phyloP scores from a whole-genome alignment of 768 basidiomycete species.

The Termitomyces heimii region DNA sequence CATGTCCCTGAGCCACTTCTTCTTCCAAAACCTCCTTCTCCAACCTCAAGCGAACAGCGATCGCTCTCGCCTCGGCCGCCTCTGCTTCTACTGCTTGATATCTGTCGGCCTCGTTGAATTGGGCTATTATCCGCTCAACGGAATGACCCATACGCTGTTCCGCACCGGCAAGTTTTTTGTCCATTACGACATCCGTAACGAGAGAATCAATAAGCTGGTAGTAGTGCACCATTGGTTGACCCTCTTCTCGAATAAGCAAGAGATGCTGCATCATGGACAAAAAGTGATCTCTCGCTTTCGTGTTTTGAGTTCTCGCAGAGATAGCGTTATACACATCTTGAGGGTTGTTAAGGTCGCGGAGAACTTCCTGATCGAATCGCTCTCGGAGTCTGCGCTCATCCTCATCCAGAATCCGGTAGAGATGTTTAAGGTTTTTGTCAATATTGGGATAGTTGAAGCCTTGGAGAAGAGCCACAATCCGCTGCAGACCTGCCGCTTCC shows the following conservation, averaged over 20 bases:
- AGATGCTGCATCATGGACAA: constrained; percentile 93
- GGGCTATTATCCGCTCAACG: constrained; percentile 81
- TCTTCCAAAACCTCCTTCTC: constrained; percentile 83
- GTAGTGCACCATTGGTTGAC: constrained; percentile 76
- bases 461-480: constrained; percentile 65
- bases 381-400: constrained; percentile 72
- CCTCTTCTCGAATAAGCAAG: constrained; percentile 85
- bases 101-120: constrained; percentile 87
- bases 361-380: constrained; percentile 68
- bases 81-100: constrained; percentile 77
- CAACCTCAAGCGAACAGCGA: constrained; percentile 58
- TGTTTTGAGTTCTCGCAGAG: constrained; percentile 66
- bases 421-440: constrained; percentile 57
- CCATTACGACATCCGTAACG: constrained; percentile 87
- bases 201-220: constrained; percentile 89
- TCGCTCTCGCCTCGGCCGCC: constrained; percentile 57
- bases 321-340: constrained; percentile 87
- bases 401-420: constrained; percentile 59
- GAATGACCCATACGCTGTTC: constrained; percentile 85
- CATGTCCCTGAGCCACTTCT: constrained; percentile 74
- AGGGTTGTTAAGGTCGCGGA: constrained; percentile 73
- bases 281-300: constrained; percentile 79
- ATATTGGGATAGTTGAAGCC: constrained; percentile 59
- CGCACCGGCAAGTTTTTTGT: constrained; percentile 81
- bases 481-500: constrained; percentile 78